Percentiles rank a stretch among this genome's conserved stretches.
Evolutionary conservation across 169 alveolate genomes (phyloP).

Genomic region (Plasmodium cynomolgi): DNA sequence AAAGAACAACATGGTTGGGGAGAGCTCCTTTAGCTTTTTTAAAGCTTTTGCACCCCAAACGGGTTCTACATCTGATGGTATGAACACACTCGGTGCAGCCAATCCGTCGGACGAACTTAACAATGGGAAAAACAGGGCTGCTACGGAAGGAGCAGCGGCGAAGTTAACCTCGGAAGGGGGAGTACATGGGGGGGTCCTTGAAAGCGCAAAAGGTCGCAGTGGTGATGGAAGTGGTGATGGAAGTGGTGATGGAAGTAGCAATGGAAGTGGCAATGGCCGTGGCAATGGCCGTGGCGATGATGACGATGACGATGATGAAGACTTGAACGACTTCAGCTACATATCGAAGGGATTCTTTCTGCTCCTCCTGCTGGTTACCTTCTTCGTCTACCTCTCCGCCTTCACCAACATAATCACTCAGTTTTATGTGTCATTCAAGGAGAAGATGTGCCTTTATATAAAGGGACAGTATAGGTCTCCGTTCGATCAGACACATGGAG

Average conservation of each 20-base stretch:
- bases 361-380: constrained; percentile 10
- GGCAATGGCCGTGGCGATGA: not conserved
- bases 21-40: constrained; percentile 6
- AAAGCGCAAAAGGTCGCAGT: not conserved
- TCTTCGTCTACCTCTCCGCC: constrained; percentile 45
- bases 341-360: constrained; percentile 39
- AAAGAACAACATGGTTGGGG: not conserved
- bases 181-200: not conserved
- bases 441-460: constrained; percentile 27
- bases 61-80: constrained; percentile 1
- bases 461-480: constrained; percentile 6
- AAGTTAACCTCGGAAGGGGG: not conserved
- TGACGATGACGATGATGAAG: not conserved
- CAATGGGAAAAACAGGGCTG: not conserved
- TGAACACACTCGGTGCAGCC: not conserved
- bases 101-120: not conserved
- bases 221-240: no score
- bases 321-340: not conserved
- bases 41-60: not conserved
- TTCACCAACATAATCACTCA: constrained; percentile 57
- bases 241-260: no score
- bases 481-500: constrained; percentile 12
- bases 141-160: not conserved
- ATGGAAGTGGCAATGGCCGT: not conserved
- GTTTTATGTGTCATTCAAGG: constrained; percentile 54